Conservation (phyloP, 208 protist species). For the Spongospora subterranea region DNA sequence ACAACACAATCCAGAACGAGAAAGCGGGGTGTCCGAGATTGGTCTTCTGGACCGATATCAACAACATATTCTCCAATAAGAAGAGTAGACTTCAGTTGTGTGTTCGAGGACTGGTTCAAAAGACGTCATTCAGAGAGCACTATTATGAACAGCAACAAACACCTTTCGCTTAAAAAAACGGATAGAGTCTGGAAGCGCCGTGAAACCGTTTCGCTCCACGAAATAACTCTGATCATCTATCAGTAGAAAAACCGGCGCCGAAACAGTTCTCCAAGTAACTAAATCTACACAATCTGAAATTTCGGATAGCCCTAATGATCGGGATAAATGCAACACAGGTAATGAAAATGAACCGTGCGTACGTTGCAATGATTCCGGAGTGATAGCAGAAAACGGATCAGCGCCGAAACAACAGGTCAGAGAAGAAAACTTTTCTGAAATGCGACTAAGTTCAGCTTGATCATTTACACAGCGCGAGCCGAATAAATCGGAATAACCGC, state of each 20-base stretch:
- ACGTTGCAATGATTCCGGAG: not conserved
- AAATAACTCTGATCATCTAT: not conserved
- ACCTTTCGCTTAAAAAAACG: not conserved
- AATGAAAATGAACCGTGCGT: not conserved
- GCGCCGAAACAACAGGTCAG: not conserved
- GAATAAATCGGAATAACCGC: not conserved
- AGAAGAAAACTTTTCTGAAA: not conserved
- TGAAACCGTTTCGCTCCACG: not conserved
- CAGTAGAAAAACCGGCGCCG: not conserved
- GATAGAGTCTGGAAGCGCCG: not conserved
- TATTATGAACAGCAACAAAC: not conserved
- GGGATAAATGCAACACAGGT: not conserved
- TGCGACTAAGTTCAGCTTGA: not conserved
- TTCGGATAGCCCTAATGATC: not conserved
- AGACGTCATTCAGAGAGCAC: not conserved
- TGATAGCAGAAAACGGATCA: slow-evolving; percentile 1
- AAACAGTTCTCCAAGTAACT: slow-evolving; percentile 22
- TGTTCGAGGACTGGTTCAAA: not conserved
- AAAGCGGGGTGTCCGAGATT: not conserved
- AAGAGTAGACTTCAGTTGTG: not conserved
- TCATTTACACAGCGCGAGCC: not conserved
- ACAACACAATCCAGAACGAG: not conserved
- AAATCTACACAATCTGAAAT: not conserved
- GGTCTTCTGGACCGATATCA: not conserved
- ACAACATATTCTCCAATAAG: slow-evolving; percentile 12